Evolutionary conservation across 2,329 filamentous ascomycete species (phyloP).

Genomic region (Colletotrichum paranaense): DNA sequence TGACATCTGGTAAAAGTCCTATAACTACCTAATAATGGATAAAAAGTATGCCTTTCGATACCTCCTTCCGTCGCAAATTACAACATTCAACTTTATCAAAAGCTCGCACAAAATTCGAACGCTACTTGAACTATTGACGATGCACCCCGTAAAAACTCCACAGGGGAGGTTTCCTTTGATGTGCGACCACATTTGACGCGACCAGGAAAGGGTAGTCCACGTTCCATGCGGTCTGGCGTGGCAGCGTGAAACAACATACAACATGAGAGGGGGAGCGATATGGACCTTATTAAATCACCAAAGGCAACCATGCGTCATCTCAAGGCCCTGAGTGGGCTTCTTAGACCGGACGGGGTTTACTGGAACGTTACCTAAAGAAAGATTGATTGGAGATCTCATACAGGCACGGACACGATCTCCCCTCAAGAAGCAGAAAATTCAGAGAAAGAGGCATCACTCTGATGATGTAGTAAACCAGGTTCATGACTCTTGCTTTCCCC

Average conservation of each 20-base stretch:
- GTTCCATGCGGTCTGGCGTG: not conserved
- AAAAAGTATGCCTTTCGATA: too few relatives aligned
- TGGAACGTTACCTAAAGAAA: slow-evolving; percentile 17
- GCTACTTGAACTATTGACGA: too few relatives aligned
- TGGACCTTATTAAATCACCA: not conserved
- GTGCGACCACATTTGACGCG: too few relatives aligned
- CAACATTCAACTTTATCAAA: too few relatives aligned
- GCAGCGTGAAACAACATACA: too few relatives aligned
- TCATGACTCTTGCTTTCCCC: slow-evolving; percentile 26
- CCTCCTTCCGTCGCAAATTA: too few relatives aligned
- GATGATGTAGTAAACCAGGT: not conserved
- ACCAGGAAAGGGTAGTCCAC: not conserved
- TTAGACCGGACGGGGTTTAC: not conserved
- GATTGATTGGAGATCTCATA: not conserved
- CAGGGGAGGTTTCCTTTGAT: too few relatives aligned
- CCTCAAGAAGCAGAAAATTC: not conserved
- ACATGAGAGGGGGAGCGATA: not conserved
- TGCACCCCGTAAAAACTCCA: too few relatives aligned
- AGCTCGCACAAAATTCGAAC: too few relatives aligned
- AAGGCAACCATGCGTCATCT: slow-evolving; percentile 14
- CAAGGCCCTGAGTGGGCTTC: too few relatives aligned
- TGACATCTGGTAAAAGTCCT: not conserved
- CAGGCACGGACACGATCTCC: not conserved
- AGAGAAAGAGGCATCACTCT: not conserved
- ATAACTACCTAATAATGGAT: too few relatives aligned